Evolutionary conservation across 2,329 filamentous ascomycete genomes (phyloP).

Genomic region (Ceratocystis lukuohia): DNA sequence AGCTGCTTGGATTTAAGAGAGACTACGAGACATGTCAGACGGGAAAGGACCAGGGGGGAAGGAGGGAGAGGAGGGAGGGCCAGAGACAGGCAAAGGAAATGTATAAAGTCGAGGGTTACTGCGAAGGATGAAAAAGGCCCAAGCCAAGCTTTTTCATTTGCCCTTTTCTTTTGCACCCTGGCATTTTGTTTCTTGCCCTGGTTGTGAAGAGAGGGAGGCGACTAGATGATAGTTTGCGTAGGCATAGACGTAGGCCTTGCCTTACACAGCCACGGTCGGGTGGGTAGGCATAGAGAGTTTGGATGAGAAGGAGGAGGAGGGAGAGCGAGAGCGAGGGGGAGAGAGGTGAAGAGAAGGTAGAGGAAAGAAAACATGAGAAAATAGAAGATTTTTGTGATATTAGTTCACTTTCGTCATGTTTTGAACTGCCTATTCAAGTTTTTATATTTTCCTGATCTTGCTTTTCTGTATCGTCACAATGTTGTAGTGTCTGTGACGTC

Average conservation of each 20-base stretch:
- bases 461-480: not conserved
- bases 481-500: not conserved
- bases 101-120: too few relatives aligned
- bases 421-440: too few relatives aligned
- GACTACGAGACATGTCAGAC: not conserved
- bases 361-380: not conserved
- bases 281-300: not conserved
- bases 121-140: not conserved
- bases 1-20: not conserved
- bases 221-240: not conserved
- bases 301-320: not conserved
- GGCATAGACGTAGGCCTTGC: too few relatives aligned
- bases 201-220: too few relatives aligned
- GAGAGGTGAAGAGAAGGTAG: not conserved
- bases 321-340: not conserved
- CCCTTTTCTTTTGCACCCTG: not conserved
- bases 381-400: too few relatives aligned
- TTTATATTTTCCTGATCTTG: too few relatives aligned
- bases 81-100: not conserved
- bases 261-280: slow-evolving; percentile 7
- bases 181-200: too few relatives aligned
- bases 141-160: not conserved
- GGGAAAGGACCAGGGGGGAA: not conserved
- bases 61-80: too few relatives aligned
- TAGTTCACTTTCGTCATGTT: too few relatives aligned